Evolutionary conservation across 164 flowering plant species (phyloP), one percentile per base, ranked within the genome.

Genomic region (Saururus chinensis): DNA sequence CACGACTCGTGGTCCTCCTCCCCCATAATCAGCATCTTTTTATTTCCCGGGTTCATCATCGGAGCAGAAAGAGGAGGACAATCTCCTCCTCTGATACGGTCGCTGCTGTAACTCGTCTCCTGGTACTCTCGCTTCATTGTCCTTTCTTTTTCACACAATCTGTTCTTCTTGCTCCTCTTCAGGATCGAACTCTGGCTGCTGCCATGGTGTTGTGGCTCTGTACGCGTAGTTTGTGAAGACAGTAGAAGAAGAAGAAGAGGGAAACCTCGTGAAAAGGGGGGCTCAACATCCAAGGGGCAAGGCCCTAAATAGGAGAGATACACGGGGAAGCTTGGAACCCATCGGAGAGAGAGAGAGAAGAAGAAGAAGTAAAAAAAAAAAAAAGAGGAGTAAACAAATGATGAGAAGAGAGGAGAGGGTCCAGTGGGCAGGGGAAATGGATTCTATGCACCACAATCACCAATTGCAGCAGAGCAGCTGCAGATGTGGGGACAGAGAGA

Each of bases 11-110:
- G n/a, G n/a, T n/a, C n/a, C n/a, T 37, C 1, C 60, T 66, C 4
- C 78, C 82, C 10, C 37, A 30, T 30, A 6, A 69, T 26, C 16
- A 79, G 75, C 61, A 76, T 62, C 78, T 79, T 80, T 0, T 63
- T 62, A 66, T 81, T 86, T 49, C 75, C 74, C 19, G 59, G 10
- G 7, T 61, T 53, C 49, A 61, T 57, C 63, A 41, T 59, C 59
- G 25, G 45, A 25, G 52, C 53, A 19, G 54, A 17, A 35, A 9
- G 55, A 54, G 51, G 37, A 62, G 19, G 41, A 48, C 6, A 61
- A 49, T 1, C 67, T 7, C 1, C 64, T 26, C 24, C 62, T 30
- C 24, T 58, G 13, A 25, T 17, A 7, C 40, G 19, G 19, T 16
- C 23, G 49, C 24, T n/a, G n/a, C n/a, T n/a, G n/a, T n/a, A n/a